A percentile compares a stretch with the other conserved stretches of the same genome.
phyloP scores from a whole-genome alignment of 164 flowering plant species.

The Vitis cinerea region DNA sequence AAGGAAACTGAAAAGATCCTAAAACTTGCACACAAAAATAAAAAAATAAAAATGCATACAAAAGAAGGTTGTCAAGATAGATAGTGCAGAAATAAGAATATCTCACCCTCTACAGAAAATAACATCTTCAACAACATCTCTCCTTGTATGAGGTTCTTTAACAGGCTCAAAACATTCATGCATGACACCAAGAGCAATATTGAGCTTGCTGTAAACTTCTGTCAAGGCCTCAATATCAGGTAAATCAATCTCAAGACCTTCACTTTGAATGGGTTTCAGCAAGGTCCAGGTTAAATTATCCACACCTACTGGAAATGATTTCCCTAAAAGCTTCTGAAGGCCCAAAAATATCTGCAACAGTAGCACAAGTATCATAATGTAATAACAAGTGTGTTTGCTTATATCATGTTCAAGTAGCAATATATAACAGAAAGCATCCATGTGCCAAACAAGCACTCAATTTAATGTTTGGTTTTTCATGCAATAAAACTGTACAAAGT shows the following conservation, averaged over 20 bases:
- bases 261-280: constrained; percentile 36
- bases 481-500: background rate
- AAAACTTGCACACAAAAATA: background rate
- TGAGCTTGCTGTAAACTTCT: constrained; percentile 63
- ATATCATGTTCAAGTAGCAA: background rate
- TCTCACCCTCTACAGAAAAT: constrained; percentile 69
- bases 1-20: background rate
- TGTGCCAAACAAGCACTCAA: background rate
- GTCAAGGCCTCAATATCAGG: constrained; percentile 26
- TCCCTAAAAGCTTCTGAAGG: constrained; percentile 54
- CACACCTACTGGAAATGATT: constrained; percentile 41
- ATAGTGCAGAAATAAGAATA: background rate
- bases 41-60: background rate
- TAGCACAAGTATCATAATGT: background rate
- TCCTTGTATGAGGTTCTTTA: constrained; percentile 45
- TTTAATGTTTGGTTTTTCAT: background rate
- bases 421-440: background rate
- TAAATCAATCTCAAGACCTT: constrained; percentile 11
- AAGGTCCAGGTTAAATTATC: constrained; percentile 68
- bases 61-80: background rate
- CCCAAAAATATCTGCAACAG: constrained; percentile 55
- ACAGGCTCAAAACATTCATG: constrained; percentile 88
- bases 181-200: constrained; percentile 68
- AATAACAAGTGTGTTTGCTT: background rate
- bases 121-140: constrained; percentile 73